A percentile compares a stretch with the other conserved stretches of the same genome.
Conservation (phyloP, 805 yeast genomes). For the Yarrowia bubula region DNA sequence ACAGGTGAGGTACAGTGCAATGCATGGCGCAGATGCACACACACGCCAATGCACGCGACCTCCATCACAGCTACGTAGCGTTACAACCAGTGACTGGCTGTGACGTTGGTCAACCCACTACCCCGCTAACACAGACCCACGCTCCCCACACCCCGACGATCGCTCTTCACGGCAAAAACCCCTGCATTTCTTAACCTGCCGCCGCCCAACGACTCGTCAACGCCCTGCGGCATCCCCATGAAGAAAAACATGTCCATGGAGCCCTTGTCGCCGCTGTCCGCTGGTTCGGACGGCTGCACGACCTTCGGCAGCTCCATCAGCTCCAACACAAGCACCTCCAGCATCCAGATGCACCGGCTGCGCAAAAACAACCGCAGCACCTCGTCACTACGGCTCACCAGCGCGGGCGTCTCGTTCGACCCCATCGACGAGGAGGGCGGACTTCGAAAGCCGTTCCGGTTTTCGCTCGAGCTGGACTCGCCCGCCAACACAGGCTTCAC, state of each 20-base stretch:
- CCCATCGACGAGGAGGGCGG: constrained; percentile 13
- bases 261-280: constrained; percentile 21
- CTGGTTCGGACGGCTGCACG: constrained; percentile 21
- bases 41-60: no score
- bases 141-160: constrained; percentile 11
- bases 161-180: constrained; percentile 18
- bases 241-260: not conserved
- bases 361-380: constrained; percentile 20
- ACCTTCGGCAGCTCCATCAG: constrained; percentile 1
- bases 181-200: constrained; percentile 26
- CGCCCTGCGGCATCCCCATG: constrained; percentile 15
- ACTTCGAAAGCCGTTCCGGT: constrained; percentile 3
- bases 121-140: constrained; percentile 24
- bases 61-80: no score
- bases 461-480: constrained; percentile 21
- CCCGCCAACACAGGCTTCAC: not conserved
- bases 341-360: constrained; percentile 14
- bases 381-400: not conserved
- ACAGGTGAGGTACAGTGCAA: no score
- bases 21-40: no score
- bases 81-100: no score
- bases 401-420: constrained; percentile 11
- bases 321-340: not conserved
- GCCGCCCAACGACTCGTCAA: constrained; percentile 23
- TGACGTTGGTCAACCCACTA: no score